Evolutionary conservation across 768 basidiomycete genomes (phyloP), one percentile per base, ranked within the genome.

Genomic region (Coprinellus micaceus): DNA sequence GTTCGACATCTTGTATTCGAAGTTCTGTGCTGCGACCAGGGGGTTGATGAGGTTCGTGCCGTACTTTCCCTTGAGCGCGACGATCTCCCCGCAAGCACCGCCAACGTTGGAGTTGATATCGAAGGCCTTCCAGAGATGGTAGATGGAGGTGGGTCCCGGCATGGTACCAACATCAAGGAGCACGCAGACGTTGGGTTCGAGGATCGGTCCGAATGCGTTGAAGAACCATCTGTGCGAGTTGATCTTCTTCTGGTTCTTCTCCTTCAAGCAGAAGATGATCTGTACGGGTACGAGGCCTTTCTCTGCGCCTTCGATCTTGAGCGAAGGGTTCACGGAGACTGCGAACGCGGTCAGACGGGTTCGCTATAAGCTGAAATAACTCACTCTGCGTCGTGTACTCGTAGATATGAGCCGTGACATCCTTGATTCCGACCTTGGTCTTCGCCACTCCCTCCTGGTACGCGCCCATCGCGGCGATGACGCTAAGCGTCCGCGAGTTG

Each of bases 211-310:
- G 66, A 91, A 92, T 37, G 89, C 88, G 66, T 94, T 94, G 80
- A 95, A 96, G 75, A 95, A 95, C 94, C 93, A 95, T 30, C 88
- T 78, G 62, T 95, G 93, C 5, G 89, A 92, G 71, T 95, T 96
- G 70, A 97, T 95, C 76, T 96, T 96, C 75, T 95, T 94, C 69
- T 92, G 89, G 67, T 96, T 96, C 72, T 89, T 86, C 74, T 94
- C 91, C 67, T 93, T 94, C 56, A 92, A 79, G 67, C 89, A 95
- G 73, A 96, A 96, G 58, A 96, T 88, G 63, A 98, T 71, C 62
- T 98, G 96, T 4, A 98, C 87, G 7, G 96, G 96, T 3, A 95
- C 85, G 40, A 86, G 75, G 1, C 90, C 90, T 62, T 82, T 84
- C 63, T 91, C 89, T 0, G 86, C 79, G 29, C 86, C 88, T 71